These are phyloP conservation scores for Hericium erinaceus DNA, from an alignment of 768 basidiomycete genomes.

Conservation along the genomic window DNA sequence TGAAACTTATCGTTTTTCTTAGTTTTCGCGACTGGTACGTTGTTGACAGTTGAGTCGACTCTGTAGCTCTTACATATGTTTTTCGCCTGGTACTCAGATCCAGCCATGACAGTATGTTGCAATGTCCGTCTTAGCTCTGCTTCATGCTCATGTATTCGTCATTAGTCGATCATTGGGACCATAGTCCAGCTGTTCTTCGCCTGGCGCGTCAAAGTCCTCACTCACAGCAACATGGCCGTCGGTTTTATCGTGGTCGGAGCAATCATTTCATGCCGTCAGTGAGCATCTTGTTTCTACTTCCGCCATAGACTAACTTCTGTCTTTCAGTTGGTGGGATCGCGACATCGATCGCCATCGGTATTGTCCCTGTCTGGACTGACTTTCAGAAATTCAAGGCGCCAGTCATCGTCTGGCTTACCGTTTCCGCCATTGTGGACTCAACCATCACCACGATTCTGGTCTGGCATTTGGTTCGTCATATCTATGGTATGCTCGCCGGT, in stretches of 20 bases:
- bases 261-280: conserved; percentile 3
- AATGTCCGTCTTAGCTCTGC: background rate
- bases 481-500: background rate
- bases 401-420: conserved; percentile 14
- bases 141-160: background rate
- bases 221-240: background rate
- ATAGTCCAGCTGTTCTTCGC: conserved; percentile 9
- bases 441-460: conserved; percentile 12
- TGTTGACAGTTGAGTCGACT: background rate
- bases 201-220: conserved; percentile 8
- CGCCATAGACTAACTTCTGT: background rate
- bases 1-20: background rate
- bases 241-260: background rate
- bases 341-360: conserved; percentile 10
- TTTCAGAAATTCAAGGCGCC: conserved; percentile 12
- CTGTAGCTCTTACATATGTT: background rate
- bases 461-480: conserved; percentile 12
- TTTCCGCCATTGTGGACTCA: conserved; percentile 9
- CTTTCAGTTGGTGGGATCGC: conserved; percentile 13
- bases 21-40: conserved; percentile 4
- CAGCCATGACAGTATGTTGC: conserved; percentile 4
- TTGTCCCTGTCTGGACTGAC: conserved; percentile 7
- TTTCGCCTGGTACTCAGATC: background rate
- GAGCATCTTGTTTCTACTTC: background rate
- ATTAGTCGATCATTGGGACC: conserved; percentile 3